phyloP scores from a whole-genome alignment of 306 rosid genomes.

The Lupinus albus region DNA sequence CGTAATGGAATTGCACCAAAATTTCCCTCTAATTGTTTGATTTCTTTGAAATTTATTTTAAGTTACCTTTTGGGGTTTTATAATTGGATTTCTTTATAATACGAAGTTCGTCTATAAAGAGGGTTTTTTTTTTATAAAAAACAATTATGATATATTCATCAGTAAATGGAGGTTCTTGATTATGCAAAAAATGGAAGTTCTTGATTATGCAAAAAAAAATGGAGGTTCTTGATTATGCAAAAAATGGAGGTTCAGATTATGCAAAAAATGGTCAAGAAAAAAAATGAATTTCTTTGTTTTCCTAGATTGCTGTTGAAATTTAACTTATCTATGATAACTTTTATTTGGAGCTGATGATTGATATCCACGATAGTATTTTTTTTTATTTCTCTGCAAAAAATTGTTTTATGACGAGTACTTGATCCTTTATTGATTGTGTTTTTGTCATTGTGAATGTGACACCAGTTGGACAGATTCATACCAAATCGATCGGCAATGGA shows the following conservation, averaged over 20 bases:
- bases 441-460: background rate
- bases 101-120: too few relatives aligned
- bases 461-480: slow-evolving; percentile 68
- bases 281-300: background rate
- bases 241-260: too few relatives aligned
- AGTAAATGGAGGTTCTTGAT: background rate
- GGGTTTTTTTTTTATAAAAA: too few relatives aligned
- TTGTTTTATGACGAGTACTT: background rate
- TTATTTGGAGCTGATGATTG: background rate
- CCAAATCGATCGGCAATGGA: slow-evolving; percentile 69
- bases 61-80: too few relatives aligned
- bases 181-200: background rate
- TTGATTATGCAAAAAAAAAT: too few relatives aligned
- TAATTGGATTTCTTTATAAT: background rate
- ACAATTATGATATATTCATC: background rate
- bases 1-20: slow-evolving; percentile 30
- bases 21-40: too few relatives aligned
- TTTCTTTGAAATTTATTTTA: background rate
- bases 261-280: background rate
- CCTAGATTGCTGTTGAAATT: background rate
- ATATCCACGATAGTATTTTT: background rate
- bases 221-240: background rate
- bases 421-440: background rate
- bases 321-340: background rate
- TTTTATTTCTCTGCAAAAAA: too few relatives aligned